Evolutionary conservation across 1,284 basidiomycete species (phyloP), one percentile per base, ranked within the genome.

Genomic region (Pascua guehoae): DNA sequence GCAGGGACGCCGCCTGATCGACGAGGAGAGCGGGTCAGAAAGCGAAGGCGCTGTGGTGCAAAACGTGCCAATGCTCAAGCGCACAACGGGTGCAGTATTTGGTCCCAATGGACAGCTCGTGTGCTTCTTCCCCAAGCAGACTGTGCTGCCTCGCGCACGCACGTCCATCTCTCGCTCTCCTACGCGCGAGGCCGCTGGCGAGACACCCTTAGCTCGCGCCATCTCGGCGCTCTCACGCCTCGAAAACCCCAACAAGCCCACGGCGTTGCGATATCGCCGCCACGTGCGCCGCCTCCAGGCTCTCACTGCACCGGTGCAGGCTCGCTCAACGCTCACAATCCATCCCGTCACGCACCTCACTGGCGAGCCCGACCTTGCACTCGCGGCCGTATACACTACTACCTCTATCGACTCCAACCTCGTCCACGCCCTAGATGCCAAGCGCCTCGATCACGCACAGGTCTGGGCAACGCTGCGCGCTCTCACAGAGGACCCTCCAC

Each of bases 81-180:
- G 73, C 42, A 74, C 72, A 0, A 73, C 70, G 36, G 76, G 76
- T 3, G 76, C 75, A 0, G 70, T 86, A 0, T 95, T 94, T 77
- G 88, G 91, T 0, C 88, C 89, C 0, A 89, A 90, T 64, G 91
- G 90, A 48, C 85, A 91, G 76, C 79, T 94, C 1, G 84, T 93
- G 0, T 89, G 86, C 68, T 92, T 94, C 77, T 92, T 89, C 77
- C 84, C 88, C 42, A 85, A 74, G 60, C 69, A 71, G 58, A 70
- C 73, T 2, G 61, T 70, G 8, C 62, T 73, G 8, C 67, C 74
- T 14, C 67, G 68, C 16, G 61, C 66, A 1, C 61, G 67, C 8
- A 65, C 69, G 9, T 61, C 61, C 18, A 47, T 66, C 5, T 75
- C 76, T 0, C 57, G 72, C n/a, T 74, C 73, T 4, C 74, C 70